Evolutionary conservation across 2,329 filamentous ascomycete species (phyloP), one percentile per base, ranked within the genome.

Genomic region (Cladosporium halotolerans): DNA sequence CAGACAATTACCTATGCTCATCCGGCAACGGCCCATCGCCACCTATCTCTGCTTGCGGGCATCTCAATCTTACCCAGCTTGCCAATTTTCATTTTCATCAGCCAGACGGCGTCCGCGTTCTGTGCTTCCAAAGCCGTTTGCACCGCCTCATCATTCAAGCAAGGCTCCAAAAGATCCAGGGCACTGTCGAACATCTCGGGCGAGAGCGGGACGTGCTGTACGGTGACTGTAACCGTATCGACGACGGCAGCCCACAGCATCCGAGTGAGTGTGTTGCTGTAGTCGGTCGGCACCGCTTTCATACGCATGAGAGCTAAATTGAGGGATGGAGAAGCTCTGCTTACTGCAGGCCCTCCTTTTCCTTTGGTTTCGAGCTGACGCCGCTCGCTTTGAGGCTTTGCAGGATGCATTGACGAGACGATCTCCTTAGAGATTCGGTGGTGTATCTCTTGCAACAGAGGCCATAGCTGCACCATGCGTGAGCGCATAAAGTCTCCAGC

Each of bases 401-500:
- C 18, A 10, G 43, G 16, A 18, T 16, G 11, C 43, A 18, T 23
- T 2, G 47, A 50, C 9, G 18, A 11, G 11, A 41, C 31, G 13
- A 32, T 49, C 14, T 58, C 51, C 11, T 33, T 31, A 1, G 19
- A 13, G n/a, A 58, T 14, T 9, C 43, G 39, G 4, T 50, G 46
- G 49, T 66, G 58, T 19, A 67, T 52, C 6, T 62, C 58, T n/a
- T 61, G 14, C 16, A 69, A 46, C 14, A 52, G 51, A 32, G 65
- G 72, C 85, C 87, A 96, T 54, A 89, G 84, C 4, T 80, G 81
- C 66, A 86, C 82, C 57, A 96, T 81, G 6, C 93, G 78, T 0
- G 81, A 83, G 33, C 79, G 76, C 71, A 97, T 81, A 65, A 99
- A 99, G 56, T 89, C 84, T 0, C 90, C 88, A 0, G 89, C 88